Percentiles rank a stretch among this genome's conserved stretches.
These are phyloP conservation scores for Aspergillus quadricinctus DNA, from an alignment of 2,329 filamentous ascomycete genomes.

Conservation along the genomic window DNA sequence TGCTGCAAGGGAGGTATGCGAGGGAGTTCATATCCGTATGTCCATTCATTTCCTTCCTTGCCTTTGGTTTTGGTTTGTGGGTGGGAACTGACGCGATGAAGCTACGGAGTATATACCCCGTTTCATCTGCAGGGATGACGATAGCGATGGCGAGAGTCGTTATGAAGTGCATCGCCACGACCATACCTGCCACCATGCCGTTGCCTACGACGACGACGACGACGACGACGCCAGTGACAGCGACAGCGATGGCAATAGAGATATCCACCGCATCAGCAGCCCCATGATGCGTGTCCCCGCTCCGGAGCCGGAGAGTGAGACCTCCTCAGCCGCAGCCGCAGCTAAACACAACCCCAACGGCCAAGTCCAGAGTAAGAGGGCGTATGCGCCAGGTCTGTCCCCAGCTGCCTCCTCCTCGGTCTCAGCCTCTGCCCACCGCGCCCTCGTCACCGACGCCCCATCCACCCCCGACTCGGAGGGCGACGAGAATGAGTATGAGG, in stretches of 20 bases:
- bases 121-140: conserved; percentile 4
- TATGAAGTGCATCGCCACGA: not conserved
- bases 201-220: not conserved
- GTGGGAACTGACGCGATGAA: not conserved
- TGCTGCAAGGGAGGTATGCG: conserved; percentile 1
- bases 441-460: not conserved
- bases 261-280: not conserved
- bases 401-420: not conserved
- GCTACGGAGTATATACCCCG: conserved; percentile 2
- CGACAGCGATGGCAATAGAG: not conserved
- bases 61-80: not conserved
- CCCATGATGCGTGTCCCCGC: not conserved
- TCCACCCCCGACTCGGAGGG: too few relatives aligned
- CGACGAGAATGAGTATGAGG: not conserved
- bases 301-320: too few relatives aligned
- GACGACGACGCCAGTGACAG: not conserved
- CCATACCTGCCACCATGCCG: not conserved
- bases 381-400: not conserved
- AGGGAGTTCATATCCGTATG: conserved; percentile 9
- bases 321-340: too few relatives aligned
- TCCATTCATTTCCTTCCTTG: not conserved
- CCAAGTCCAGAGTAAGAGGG: not conserved
- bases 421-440: too few relatives aligned
- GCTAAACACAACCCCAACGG: not conserved
- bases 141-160: too few relatives aligned